Evolutionary conservation across 2,329 filamentous ascomycete species (phyloP), one percentile per base, ranked within the genome.

Genomic region (Dactylonectria macrodidyma): DNA sequence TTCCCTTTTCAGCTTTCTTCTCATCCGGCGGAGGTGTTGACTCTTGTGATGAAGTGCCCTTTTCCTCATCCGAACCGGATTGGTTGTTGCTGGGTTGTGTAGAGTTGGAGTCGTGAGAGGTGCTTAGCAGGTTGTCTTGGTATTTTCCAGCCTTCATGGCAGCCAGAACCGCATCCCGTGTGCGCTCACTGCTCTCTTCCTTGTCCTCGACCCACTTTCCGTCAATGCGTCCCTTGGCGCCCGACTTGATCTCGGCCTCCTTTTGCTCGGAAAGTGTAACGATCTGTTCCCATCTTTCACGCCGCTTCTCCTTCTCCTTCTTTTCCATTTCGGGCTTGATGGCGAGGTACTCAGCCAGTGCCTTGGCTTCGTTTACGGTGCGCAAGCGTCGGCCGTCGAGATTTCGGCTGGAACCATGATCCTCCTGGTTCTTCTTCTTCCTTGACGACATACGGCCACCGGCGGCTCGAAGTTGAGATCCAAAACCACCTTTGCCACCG

Each of bases 261-360:
- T 91, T 92, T 69, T 90, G 88, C 79, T 98, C 95, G 0, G 96
- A 91, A 66, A 92, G 87, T 56, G 95, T 93, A 12, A 98, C 92
- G 62, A 98, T 92, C 77, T 95, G 89, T 80, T 97, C 91, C 94
- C 95, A 97, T 55, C 95, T 86, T 80, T 93, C 90, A 52, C 93
- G 88, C 55, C 95, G 89, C 81, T 93, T 92, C 78, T 98, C 95
- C 77, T 95, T 95, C 80, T 98, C 95, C 78, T 94, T 94, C 81
- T 92, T 91, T 71, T 98, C 96, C 95, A 99, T 98, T 68, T 98
- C 95, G 0, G 97, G 96, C 79, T 98, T 98, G 73, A 97, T 93
- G 2, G 95, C 94, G 2, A 98, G 88, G 77, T 98, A 98, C 79
- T 98, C 95, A 0, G 97, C 96, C 22, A 99, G 86, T 1, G 94